A percentile compares a stretch with the other conserved stretches of the same genome.
Evolutionary conservation across 768 basidiomycete genomes (phyloP).

Genomic region (Tulasnella sp.): DNA sequence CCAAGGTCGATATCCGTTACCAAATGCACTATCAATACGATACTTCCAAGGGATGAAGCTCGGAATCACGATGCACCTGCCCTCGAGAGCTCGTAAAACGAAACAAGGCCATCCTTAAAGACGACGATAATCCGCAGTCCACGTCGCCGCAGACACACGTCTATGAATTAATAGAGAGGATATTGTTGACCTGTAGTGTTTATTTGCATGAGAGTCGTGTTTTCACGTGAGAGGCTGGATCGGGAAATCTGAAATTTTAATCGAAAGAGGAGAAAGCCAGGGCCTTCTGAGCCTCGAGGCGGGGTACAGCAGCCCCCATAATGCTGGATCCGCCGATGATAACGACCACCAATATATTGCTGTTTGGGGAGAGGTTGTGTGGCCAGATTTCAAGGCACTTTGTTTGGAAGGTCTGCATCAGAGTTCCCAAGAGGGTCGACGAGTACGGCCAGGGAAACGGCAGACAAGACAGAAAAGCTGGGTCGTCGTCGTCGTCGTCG

Average conservation of each 20-base stretch:
- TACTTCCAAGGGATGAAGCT: background rate
- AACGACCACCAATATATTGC: background rate
- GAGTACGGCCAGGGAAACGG: background rate
- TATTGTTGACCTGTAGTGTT: background rate
- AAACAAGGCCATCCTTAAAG: background rate
- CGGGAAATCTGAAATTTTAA: constrained; percentile 6
- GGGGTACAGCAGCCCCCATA: background rate
- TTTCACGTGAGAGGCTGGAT: background rate
- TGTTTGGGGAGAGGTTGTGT: background rate
- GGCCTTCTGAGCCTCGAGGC: background rate
- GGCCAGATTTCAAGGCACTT: background rate
- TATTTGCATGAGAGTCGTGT: background rate
- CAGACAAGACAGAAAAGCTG: background rate
- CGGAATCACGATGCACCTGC: background rate
- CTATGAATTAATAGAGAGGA: background rate
- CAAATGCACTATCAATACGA: background rate
- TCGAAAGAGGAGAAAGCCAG: background rate
- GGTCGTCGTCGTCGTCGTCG: background rate
- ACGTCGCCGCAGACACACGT: background rate
- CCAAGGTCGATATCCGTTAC: background rate
- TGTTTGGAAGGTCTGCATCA: background rate
- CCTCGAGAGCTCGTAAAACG: background rate
- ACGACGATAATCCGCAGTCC: background rate
- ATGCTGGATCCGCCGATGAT: constrained; percentile 1
- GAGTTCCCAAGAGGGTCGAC: background rate